These are phyloP conservation scores for Plasmodium falciparum DNA, from an alignment of 169 alveolate genomes.

Conservation along the genomic window DNA sequence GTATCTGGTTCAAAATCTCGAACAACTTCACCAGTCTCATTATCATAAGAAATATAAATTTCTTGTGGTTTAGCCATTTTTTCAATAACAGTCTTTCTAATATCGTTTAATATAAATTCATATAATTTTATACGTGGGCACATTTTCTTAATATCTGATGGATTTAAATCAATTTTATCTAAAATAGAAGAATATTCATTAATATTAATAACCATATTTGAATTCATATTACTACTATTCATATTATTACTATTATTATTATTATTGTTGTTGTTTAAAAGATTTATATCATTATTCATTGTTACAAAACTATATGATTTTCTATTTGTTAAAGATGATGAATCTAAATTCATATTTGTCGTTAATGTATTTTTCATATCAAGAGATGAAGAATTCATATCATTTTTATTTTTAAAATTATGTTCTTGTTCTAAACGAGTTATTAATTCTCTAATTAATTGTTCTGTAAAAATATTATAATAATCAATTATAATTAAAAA, in stretches of 20 bases:
- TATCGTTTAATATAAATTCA: constrained; percentile 74
- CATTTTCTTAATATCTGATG: constrained; percentile 49
- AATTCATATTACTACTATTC: background rate
- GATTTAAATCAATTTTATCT: constrained; percentile 71
- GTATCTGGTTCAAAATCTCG: constrained; percentile 93
- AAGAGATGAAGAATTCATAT: constrained; percentile 23
- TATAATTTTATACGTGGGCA: constrained; percentile 64
- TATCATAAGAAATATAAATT: constrained; percentile 91
- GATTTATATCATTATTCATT: constrained; percentile 9
- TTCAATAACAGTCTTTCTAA: constrained; percentile 83
- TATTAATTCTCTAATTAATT: constrained; percentile 86
- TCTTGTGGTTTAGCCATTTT: constrained; percentile 98
- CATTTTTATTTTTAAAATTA: constrained; percentile 76
- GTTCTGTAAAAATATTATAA: constrained; percentile 95
- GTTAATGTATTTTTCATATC: constrained; percentile 31
- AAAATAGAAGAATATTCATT: constrained; percentile 67
- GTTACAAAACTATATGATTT: constrained; percentile 71
- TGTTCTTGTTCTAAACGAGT: constrained; percentile 82
- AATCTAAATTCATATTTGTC: constrained; percentile 8
- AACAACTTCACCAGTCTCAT: constrained; percentile 93
- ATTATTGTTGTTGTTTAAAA: background rate
- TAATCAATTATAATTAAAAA: constrained; percentile 97
- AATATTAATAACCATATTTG: constrained; percentile 26
- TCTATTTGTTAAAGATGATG: constrained; percentile 25
- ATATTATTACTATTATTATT: too few relatives aligned